These are phyloP conservation scores for Colletotrichum tanaceti DNA, from an alignment of 2,329 filamentous ascomycete species.

Conservation along the genomic window DNA sequence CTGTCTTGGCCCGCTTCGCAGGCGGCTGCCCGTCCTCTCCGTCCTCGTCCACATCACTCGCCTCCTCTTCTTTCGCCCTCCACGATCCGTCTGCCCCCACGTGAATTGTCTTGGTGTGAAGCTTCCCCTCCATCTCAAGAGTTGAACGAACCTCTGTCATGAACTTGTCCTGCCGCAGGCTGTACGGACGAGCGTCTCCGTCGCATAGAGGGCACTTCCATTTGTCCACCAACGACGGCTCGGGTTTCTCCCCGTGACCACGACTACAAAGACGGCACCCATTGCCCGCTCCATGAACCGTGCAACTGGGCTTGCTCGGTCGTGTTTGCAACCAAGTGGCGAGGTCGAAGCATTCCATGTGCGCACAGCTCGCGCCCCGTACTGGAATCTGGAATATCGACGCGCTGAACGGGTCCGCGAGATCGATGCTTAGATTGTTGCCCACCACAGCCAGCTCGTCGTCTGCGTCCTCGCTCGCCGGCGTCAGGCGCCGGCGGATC, in stretches of 20 bases:
- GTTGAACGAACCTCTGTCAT: slow-evolving; percentile 70
- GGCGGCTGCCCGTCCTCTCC: slow-evolving; percentile 13
- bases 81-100: slow-evolving; percentile 50
- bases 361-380: slow-evolving; percentile 75
- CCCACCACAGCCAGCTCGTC: slow-evolving; percentile 73
- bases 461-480: slow-evolving; percentile 53
- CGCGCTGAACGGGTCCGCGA: slow-evolving; percentile 75
- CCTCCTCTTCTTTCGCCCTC: slow-evolving; percentile 48
- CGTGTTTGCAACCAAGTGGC: slow-evolving; percentile 81
- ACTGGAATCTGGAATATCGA: slow-evolving; percentile 77
- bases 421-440: slow-evolving; percentile 68
- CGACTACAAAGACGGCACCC: slow-evolving; percentile 47
- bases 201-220: slow-evolving; percentile 92
- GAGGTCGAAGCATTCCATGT: slow-evolving; percentile 92
- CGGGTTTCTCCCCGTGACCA: slow-evolving; percentile 41
- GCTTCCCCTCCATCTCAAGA: slow-evolving; percentile 52
- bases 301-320: slow-evolving; percentile 57
- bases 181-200: slow-evolving; percentile 78
- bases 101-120: slow-evolving; percentile 47
- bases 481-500: slow-evolving; percentile 64
- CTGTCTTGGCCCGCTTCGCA: slow-evolving; percentile 31
- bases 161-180: slow-evolving; percentile 79
- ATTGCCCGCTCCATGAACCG: slow-evolving; percentile 51
- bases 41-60: slow-evolving; percentile 44
- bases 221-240: slow-evolving; percentile 71